A percentile compares a stretch with the other conserved stretches of the same genome.
These are phyloP conservation scores for Dalbergia oliveri DNA, from an alignment of 306 rosid genomes.

Conservation along the genomic window DNA sequence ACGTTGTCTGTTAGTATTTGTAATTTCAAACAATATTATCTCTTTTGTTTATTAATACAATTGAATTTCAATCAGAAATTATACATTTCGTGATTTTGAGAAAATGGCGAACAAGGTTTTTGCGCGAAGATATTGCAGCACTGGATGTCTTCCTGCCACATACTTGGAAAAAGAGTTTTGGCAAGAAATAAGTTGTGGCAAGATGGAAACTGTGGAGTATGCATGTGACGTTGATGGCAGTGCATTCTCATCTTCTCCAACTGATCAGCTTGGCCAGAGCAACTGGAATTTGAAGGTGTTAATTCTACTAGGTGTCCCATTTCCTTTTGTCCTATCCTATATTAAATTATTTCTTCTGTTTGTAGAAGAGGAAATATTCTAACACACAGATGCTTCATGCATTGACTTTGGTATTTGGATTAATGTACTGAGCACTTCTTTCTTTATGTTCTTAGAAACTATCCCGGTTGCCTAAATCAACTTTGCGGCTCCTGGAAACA, in stretches of 20 bases:
- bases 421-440: conserved; percentile 34
- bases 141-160: conserved; percentile 81
- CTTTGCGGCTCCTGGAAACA: conserved; percentile 81
- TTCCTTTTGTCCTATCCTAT: conserved; percentile 16
- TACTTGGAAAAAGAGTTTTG: conserved; percentile 96
- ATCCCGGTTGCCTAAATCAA: conserved; percentile 84
- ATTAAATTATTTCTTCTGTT: conserved; percentile 9
- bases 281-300: conserved; percentile 96
- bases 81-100: conserved; percentile 89
- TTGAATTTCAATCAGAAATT: conserved; percentile 69
- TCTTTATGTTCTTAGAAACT: conserved; percentile 68
- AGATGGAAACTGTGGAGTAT: conserved; percentile 92
- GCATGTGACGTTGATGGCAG: conserved; percentile 99
- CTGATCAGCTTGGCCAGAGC: conserved; percentile 90
- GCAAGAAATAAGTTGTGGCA: conserved; percentile 91
- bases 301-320: conserved; percentile 45
- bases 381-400: conserved; percentile 26
- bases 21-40: conserved; percentile 17
- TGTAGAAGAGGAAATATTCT: conserved; percentile 14
- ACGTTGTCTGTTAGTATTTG: conserved; percentile 4
- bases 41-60: conserved; percentile 48
- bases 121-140: conserved; percentile 83
- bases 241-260: conserved; percentile 91
- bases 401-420: conserved; percentile 27
- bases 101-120: conserved; percentile 97